Evolutionary conservation across 257 asterid species (phyloP), one percentile per base, ranked within the genome.

Genomic region (Asclepias syriaca): DNA sequence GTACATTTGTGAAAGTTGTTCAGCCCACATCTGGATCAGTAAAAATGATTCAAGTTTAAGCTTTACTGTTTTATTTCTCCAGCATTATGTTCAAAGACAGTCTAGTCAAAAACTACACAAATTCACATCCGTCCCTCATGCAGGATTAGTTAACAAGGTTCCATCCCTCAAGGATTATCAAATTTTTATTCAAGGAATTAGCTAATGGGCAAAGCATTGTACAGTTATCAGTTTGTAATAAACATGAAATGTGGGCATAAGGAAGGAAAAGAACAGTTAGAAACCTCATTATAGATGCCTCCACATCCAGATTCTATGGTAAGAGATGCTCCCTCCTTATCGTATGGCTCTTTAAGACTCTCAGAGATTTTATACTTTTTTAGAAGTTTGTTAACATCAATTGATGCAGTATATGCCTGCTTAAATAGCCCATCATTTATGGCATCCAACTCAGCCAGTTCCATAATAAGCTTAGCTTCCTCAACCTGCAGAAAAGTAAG

Each of bases 391-490:
- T 82, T 86, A 46, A 89, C 84, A 74, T 87, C 90, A 59, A 91
- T 65, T 24, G 96, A 86, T 43, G 93, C 84, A 50, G 82, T 68
- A 78, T 88, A 89, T 46, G 97, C 97, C 76, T 91, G 96, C 84
- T 82, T 88, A 79, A 92, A 81, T 75, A 92, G 89, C 19, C 81
- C 86, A 65, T 85, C 87, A 77, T 81, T 88, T 71, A 88, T 87
- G 59, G 84, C 72, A 78, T 92, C 95, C 84, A 77, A 70, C 81
- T 81, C 90, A 5, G 93, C 96, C 8, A 92, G 87, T 79, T 92
- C 97, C 45, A 87, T 92, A 76, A 92, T 92, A 69, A 88, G 89
- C 75, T 89, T 89, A 84, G 95, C 95, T 79, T 92, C 97, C 85
- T 92, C 95, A 7, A 93, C 93, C 96, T 87, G 84, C 84, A 84